Base-by-base conservation (phyloP, 2,329 filamentous ascomycete species). In the Parastagonospora avenae region DNA sequence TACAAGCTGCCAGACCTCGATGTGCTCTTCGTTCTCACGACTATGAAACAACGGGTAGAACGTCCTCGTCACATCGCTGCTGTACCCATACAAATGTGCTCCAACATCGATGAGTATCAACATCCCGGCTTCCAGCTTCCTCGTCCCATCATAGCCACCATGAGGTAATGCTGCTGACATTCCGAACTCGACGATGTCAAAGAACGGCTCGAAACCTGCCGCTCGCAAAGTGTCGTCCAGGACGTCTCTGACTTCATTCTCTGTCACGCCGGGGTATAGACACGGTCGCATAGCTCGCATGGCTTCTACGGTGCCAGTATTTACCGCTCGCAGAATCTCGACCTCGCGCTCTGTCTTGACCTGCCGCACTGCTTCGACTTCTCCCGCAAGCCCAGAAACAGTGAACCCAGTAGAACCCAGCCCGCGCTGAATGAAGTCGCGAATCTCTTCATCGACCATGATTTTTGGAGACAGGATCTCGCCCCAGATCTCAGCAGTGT, bases 381-480 rank as follows among this genome's bases (percentile, higher is more conserved):
- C 78, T 0, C 79, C 78, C 28, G 70, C 74, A 2, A 86, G 71
- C 2, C 84, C 84, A 1, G 81, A 62, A 2, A 84, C 80, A n/a
- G 80, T 72, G 55, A 87, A 86, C 0, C 83, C 83, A 37, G 76
- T 78, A 0, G 70, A 62, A 2, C 74, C 75, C 0, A 87, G 74
- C 0, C 85, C 85, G 2, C 84, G 78, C 33, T 81, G 77, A 42
- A 88, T 86, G 64, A 81, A 87, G 64, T 87, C 83, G 2, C 85
- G 79, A 64, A 86, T 85, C 61, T 87, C 85, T 55, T 87, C 84
- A 54, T 87, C 85, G 11, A 85, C 78, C 80, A 87, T 85, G n/a
- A 87, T 56, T n/a, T 64, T 78, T 4, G 72, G 63, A 0, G 65
- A 66, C 1, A 67, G 48, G 1, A 33, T 61, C 8, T 66, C 57